Base-by-base conservation (phyloP, 2,329 filamentous ascomycete species). In the Colletotrichum higginsianum region DNA sequence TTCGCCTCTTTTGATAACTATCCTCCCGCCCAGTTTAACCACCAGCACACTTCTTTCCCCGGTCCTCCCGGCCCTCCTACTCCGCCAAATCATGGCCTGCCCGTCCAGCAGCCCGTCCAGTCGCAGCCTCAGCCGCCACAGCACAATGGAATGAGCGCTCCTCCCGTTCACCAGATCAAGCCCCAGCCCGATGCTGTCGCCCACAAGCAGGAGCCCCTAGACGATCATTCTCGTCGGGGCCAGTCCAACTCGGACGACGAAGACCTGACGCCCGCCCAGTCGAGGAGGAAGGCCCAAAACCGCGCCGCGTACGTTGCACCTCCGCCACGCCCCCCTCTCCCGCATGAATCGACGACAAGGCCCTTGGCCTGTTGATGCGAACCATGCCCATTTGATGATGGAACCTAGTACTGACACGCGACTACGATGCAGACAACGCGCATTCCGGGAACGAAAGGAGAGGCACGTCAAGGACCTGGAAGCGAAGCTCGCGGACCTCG, bases 381-480 rank as follows among this genome's bases (percentile, higher is more conserved):
- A 23, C 11, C 13, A 11, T 50, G 30, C 35, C 23, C 42, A 18
- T 53, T 9, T 38, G 52, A 38, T 55, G 11, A 21, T 30, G 16
- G 21, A 21, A 21, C 15, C 18, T 6, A 16, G 7, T 47, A 46
- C 69, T 68, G 30, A 71, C 26, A 63, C 3, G 30, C 30, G 2
- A 18, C 69, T 47, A 11, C 38, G n/a, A 21, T 46, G 38, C 74
- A 98, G 96, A 58, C 96, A 98, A 87, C 92, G 96, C 77, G 96
- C 96, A 42, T 98, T 98, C 82, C 94, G 96, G 72, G 96, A 98
- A 82, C 92, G 96, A 76, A 98, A 98, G 82, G 96, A 98, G 81
- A 92, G 92, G 69, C 95, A 97, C 78, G 95, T 98, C 74, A 95
- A 95, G 80, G 95, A 98, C 73, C 91, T 98, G 30, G 95, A 98